Conservation (phyloP, 2,329 filamentous ascomycete species). For the Aurifilum marmelostoma region DNA sequence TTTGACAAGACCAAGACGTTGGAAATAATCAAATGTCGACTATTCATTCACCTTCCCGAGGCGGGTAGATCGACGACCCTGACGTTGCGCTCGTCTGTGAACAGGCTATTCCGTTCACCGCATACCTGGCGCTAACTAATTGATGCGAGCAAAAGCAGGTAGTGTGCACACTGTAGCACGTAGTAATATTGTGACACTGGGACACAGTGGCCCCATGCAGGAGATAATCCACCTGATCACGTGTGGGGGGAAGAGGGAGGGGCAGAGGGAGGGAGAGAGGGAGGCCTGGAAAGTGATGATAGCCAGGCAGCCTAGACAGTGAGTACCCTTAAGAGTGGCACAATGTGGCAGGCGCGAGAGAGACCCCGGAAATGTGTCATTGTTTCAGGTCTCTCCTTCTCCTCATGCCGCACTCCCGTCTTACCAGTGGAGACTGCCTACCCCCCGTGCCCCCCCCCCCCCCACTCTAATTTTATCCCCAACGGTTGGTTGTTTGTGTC, state of each 20-base stretch:
- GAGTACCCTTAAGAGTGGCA: too few relatives aligned
- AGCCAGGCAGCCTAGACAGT: too few relatives aligned
- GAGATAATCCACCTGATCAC: not conserved
- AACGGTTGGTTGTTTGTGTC: not conserved
- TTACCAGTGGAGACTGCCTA: not conserved
- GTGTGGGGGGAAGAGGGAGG: too few relatives aligned
- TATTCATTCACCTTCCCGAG: not conserved
- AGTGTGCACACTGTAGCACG: not conserved
- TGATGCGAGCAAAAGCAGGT: not conserved
- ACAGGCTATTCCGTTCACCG: not conserved
- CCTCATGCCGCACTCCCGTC: not conserved
- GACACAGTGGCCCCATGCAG: not conserved
- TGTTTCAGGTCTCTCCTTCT: not conserved
- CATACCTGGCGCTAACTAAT: not conserved
- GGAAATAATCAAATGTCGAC: not conserved
- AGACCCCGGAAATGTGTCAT: not conserved
- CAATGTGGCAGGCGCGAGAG: not conserved
- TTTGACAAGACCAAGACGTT: not conserved
- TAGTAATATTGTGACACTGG: not conserved
- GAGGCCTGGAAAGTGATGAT: not conserved
- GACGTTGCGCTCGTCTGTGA: too few relatives aligned
- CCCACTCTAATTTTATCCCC: not conserved
- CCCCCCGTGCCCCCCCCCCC: too few relatives aligned
- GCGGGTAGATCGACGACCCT: not conserved
- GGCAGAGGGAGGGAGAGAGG: not conserved